Evolutionary conservation across 805 yeast genomes (phyloP).

Genomic region (Teunomyces barrocoloradensis): DNA sequence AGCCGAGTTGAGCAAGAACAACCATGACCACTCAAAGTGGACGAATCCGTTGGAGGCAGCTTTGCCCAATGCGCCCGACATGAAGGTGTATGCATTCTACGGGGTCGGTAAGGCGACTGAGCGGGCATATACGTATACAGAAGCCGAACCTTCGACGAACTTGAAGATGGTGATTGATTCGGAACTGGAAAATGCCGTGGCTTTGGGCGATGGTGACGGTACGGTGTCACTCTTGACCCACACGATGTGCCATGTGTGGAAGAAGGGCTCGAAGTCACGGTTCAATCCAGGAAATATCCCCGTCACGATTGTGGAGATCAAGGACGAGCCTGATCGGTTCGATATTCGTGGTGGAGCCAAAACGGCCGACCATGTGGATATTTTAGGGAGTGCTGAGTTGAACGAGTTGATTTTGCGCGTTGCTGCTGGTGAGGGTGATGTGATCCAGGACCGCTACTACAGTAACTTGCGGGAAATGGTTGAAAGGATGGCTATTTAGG

Average conservation of each 20-base stretch:
- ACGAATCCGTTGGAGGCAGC: slow-evolving; percentile 91
- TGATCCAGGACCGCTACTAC: slow-evolving; percentile 55
- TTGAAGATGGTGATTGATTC: slow-evolving; percentile 72
- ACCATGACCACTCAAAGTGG: slow-evolving; percentile 80
- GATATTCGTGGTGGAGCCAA: slow-evolving; percentile 97
- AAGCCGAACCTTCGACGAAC: slow-evolving; percentile 49
- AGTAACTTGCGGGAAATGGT: slow-evolving; percentile 68
- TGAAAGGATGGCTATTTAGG: slow-evolving; percentile 45
- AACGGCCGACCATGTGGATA: slow-evolving; percentile 97
- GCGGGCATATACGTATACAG: slow-evolving; percentile 82
- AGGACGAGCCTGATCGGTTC: slow-evolving; percentile 88
- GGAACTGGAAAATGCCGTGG: slow-evolving; percentile 62
- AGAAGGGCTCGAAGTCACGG: slow-evolving; percentile 53
- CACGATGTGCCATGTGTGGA: slow-evolving; percentile 90
- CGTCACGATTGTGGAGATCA: slow-evolving; percentile 85
- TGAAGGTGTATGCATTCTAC: slow-evolving; percentile 85
- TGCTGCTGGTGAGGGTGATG: slow-evolving; percentile 76
- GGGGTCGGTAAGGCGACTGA: slow-evolving; percentile 98
- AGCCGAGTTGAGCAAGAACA: slow-evolving; percentile 60
- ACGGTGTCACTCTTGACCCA: slow-evolving; percentile 88
- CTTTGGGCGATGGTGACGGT: slow-evolving; percentile 92
- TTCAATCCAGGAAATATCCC: slow-evolving; percentile 75
- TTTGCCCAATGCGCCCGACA: slow-evolving; percentile 88
- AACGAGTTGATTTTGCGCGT: slow-evolving; percentile 82
- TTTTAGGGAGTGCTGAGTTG: slow-evolving; percentile 86